Evolutionary conservation across 331 rosid species (phyloP).

Genomic region (Rhamnella rubrinervis): DNA sequence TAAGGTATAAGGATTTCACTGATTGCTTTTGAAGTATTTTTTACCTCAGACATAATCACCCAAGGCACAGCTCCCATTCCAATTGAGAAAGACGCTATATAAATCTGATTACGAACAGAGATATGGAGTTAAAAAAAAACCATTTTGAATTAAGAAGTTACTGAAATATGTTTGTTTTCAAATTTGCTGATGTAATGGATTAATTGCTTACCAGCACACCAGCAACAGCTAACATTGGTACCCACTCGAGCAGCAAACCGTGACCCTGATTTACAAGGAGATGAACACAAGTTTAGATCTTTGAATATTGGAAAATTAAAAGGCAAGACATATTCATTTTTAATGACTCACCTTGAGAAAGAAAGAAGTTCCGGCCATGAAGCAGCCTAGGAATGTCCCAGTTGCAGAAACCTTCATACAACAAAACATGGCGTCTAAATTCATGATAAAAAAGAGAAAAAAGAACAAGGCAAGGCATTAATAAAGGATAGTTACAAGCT

Average conservation of each 20-base stretch:
- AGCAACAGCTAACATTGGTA: slow-evolving; percentile 51
- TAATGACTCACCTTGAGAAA: slow-evolving; percentile 49
- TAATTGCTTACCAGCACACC: slow-evolving; percentile 57
- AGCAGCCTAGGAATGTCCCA: slow-evolving; percentile 75
- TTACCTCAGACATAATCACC: slow-evolving; percentile 96
- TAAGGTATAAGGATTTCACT: background rate
- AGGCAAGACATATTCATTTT: background rate
- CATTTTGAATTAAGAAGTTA: background rate
- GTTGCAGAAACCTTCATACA: slow-evolving; percentile 64
- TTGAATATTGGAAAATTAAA: background rate
- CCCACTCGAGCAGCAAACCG: slow-evolving; percentile 54
- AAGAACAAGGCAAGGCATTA: background rate
- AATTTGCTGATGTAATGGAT: slow-evolving; percentile 5
- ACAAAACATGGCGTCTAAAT: background rate
- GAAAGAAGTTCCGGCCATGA: slow-evolving; percentile 67
- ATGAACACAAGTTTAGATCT: slow-evolving; percentile 23
- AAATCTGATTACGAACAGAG: slow-evolving; percentile 47
- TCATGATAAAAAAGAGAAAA: background rate
- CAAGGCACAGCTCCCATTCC: slow-evolving; percentile 88
- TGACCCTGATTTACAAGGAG: slow-evolving; percentile 43
- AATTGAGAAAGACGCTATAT: slow-evolving; percentile 60
- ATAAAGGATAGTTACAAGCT: slow-evolving; percentile 1
- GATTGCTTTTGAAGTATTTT: background rate
- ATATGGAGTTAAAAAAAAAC: background rate
- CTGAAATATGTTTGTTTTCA: background rate